Percentiles rank a stretch among this genome's conserved stretches.
Evolutionary conservation across 768 basidiomycete species (phyloP).

Genomic region (Pleurotus ostreatus): DNA sequence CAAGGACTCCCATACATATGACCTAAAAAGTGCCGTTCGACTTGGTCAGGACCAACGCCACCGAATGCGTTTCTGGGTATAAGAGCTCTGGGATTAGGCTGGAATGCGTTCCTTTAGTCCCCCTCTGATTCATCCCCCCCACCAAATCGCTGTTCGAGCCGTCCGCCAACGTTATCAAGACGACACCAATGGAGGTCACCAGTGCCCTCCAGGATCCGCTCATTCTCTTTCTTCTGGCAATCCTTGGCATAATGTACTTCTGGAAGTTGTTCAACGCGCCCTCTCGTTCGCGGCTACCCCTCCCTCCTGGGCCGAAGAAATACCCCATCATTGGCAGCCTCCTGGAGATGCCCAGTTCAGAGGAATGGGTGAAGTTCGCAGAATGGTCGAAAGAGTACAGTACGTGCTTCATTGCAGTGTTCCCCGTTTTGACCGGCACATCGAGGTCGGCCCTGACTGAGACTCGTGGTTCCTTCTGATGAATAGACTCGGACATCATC

Average conservation of each 20-base stretch:
- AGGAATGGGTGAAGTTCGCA: conserved; percentile 18
- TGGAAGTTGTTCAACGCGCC: neutral
- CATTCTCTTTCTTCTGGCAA: neutral
- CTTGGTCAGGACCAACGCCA: neutral
- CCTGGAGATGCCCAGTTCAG: conserved; percentile 15
- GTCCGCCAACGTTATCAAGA: neutral
- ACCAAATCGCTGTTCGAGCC: neutral
- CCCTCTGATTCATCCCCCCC: neutral
- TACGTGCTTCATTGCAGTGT: conserved; percentile 1
- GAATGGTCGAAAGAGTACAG: conserved; percentile 19
- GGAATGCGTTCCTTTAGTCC: too few relatives aligned
- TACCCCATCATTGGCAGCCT: conserved; percentile 22
- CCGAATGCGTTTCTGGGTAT: too few relatives aligned
- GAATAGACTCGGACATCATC: conserved; percentile 16
- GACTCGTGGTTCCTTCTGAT: conserved; percentile 13
- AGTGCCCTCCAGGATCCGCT: neutral
- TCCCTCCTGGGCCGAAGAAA: conserved; percentile 24
- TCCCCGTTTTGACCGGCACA: conserved; percentile 10
- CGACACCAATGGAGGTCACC: neutral
- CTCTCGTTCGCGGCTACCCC: conserved; percentile 6
- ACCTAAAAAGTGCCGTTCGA: neutral
- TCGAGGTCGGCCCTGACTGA: too few relatives aligned
- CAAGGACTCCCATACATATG: conserved; percentile 1
- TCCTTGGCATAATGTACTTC: neutral
- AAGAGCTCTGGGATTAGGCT: too few relatives aligned